These are phyloP conservation scores for Sclerotinia sclerotiorum DNA, from an alignment of 2,329 filamentous ascomycete genomes.

Conservation along the genomic window DNA sequence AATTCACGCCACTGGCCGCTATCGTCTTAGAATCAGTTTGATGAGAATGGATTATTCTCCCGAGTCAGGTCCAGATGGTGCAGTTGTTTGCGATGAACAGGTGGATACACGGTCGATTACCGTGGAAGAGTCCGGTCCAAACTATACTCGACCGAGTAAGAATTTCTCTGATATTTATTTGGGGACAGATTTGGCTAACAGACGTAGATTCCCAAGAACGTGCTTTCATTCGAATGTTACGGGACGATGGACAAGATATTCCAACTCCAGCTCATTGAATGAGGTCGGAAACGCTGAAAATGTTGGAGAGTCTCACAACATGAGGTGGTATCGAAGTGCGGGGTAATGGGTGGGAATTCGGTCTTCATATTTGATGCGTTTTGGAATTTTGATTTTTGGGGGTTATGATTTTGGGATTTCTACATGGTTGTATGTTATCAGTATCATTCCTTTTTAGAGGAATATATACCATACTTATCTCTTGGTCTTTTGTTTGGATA, in stretches of 20 bases:
- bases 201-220: conserved; percentile 34
- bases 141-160: conserved; percentile 35
- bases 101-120: conserved; percentile 36
- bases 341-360: conserved; percentile 2
- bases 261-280: conserved; percentile 20
- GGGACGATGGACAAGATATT: conserved; percentile 35
- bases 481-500: not conserved
- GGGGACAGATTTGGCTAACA: conserved; percentile 26
- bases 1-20: conserved; percentile 36
- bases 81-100: conserved; percentile 32
- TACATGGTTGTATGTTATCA: not conserved
- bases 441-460: conserved; percentile 5
- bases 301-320: conserved; percentile 13
- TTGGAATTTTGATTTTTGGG: not conserved
- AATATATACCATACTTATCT: conserved; percentile 8
- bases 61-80: conserved; percentile 30
- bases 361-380: conserved; percentile 1
- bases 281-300: conserved; percentile 7
- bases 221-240: conserved; percentile 35
- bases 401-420: not conserved
- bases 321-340: conserved; percentile 15
- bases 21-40: conserved; percentile 36
- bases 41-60: conserved; percentile 38
- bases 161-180: not conserved
- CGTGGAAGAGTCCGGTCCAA: conserved; percentile 31